Evolutionary conservation across 2,329 filamentous ascomycete genomes (phyloP).

Genomic region (Xylaria sp.): DNA sequence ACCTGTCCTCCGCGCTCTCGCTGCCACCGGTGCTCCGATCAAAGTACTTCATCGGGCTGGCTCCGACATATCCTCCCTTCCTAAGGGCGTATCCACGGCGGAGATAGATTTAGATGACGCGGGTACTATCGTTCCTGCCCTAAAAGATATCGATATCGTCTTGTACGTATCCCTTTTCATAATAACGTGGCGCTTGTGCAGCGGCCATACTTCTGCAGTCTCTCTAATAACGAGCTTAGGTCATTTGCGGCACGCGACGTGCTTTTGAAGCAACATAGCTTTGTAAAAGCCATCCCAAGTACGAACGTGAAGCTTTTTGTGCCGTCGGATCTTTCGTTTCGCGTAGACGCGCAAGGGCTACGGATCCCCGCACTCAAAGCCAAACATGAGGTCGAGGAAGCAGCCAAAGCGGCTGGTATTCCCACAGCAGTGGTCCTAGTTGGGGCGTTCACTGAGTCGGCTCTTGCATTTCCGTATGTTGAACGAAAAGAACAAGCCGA

Average conservation of each 20-base stretch:
- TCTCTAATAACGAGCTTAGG: conserved; percentile 28
- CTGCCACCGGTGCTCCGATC: conserved; percentile 43
- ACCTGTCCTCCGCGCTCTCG: conserved; percentile 42
- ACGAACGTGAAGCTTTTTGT: conserved; percentile 48
- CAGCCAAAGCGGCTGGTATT: conserved; percentile 42
- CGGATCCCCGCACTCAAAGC: conserved; percentile 41
- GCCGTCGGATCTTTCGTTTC: conserved; percentile 45
- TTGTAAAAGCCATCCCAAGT: conserved; percentile 45
- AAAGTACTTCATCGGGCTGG: conserved; percentile 45
- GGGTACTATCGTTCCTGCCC: conserved; percentile 36
- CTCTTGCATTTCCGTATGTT: conserved; percentile 41
- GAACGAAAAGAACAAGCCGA: background rate
- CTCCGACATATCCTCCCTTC: conserved; percentile 44
- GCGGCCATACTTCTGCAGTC: background rate
- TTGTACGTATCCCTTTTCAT: conserved; percentile 35
- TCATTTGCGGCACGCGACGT: conserved; percentile 46
- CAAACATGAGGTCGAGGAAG: conserved; percentile 44
- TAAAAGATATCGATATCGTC: conserved; percentile 43
- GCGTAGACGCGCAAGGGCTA: conserved; percentile 43
- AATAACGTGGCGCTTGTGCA: background rate
- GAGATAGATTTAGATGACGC: conserved; percentile 41
- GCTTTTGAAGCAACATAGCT: conserved; percentile 41
- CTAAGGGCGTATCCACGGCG: conserved; percentile 33
- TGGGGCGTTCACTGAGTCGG: conserved; percentile 47
- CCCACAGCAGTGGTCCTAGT: conserved; percentile 41